Conservation (phyloP, 2,329 filamentous ascomycete genomes). For the Calonectria leucothoes region DNA sequence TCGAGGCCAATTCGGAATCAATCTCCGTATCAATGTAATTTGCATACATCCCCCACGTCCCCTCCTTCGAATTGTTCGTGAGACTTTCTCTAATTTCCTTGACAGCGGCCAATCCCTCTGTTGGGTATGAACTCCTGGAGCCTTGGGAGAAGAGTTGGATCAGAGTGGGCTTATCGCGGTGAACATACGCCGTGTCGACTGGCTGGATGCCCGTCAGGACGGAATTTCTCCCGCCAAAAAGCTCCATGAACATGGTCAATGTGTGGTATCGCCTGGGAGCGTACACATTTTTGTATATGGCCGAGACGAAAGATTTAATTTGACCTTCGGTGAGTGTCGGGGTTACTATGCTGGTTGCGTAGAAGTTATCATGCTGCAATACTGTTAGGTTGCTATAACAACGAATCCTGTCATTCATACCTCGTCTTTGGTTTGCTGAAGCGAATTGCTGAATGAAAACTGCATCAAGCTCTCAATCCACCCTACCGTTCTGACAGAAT, state of each 20-base stretch:
- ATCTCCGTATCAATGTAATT: conserved; percentile 54
- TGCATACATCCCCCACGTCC: conserved; percentile 53
- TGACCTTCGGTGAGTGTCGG: conserved; percentile 34
- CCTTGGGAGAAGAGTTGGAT: conserved; percentile 60
- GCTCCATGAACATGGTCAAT: conserved; percentile 40
- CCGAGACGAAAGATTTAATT: conserved; percentile 31
- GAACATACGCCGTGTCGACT: conserved; percentile 49
- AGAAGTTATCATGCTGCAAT: conserved; percentile 41
- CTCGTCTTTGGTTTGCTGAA: conserved; percentile 38
- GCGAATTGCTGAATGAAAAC: conserved; percentile 26
- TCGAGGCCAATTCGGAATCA: conserved; percentile 44
- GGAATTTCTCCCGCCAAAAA: conserved; percentile 49
- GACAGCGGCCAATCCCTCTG: conserved; percentile 46
- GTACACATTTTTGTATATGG: conserved; percentile 28
- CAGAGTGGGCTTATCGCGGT: conserved; percentile 60
- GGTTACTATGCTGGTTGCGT: conserved; percentile 44
- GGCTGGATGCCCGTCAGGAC: conserved; percentile 44
- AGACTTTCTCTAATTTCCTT: conserved; percentile 48
- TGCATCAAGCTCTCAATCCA: conserved; percentile 41
- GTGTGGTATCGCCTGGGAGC: conserved; percentile 1
- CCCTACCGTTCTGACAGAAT: conserved; percentile 17
- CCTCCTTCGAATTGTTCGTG: conserved; percentile 36
- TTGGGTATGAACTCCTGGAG: conserved; percentile 37
- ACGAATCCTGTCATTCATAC: neutral
- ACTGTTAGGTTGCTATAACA: neutral